phyloP scores from a whole-genome alignment of 805 yeast genomes.

The Kodamaea fukazawae region DNA sequence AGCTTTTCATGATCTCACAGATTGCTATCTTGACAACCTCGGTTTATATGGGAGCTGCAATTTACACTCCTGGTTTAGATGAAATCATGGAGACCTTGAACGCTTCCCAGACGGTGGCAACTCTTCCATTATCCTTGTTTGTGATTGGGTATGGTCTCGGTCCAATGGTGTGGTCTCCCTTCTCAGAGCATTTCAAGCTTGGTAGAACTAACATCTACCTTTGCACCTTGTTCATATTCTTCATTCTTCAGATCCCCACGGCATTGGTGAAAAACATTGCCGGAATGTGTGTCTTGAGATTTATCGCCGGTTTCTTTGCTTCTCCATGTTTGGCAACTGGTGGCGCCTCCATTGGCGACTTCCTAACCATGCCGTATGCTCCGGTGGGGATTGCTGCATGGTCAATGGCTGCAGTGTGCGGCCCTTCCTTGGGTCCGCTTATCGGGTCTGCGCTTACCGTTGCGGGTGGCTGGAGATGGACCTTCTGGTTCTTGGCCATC shows the following conservation, averaged over 20 bases:
- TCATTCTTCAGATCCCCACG: conserved; percentile 54
- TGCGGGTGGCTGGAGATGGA: conserved; percentile 51
- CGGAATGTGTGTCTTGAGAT: conserved; percentile 48
- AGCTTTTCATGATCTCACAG: conserved; percentile 33
- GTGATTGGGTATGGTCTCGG: conserved; percentile 61
- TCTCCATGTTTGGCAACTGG: conserved; percentile 48
- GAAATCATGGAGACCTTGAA: conserved; percentile 43
- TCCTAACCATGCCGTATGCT: conserved; percentile 38
- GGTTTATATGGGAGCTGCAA: conserved; percentile 54
- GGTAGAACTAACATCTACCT: conserved; percentile 54
- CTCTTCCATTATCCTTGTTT: conserved; percentile 50
- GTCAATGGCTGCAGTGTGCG: conserved; percentile 53
- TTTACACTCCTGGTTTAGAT: conserved; percentile 49
- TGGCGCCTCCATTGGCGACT: conserved; percentile 56
- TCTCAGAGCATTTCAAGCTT: conserved; percentile 50
- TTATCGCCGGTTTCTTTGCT: conserved; percentile 53
- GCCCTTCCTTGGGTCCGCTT: conserved; percentile 57
- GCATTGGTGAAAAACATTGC: conserved; percentile 52
- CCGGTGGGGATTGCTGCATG: conserved; percentile 51
- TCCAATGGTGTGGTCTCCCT: conserved; percentile 54
- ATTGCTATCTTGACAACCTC: conserved; percentile 43
- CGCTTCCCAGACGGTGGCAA: conserved; percentile 43
- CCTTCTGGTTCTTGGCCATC: conserved; percentile 50
- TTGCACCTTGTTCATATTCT: conserved; percentile 44
- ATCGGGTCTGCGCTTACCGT: conserved; percentile 47